Evolutionary conservation across 805 yeast genomes (phyloP), one percentile per base, ranked within the genome.

Genomic region (Metschnikowia cubensis): DNA sequence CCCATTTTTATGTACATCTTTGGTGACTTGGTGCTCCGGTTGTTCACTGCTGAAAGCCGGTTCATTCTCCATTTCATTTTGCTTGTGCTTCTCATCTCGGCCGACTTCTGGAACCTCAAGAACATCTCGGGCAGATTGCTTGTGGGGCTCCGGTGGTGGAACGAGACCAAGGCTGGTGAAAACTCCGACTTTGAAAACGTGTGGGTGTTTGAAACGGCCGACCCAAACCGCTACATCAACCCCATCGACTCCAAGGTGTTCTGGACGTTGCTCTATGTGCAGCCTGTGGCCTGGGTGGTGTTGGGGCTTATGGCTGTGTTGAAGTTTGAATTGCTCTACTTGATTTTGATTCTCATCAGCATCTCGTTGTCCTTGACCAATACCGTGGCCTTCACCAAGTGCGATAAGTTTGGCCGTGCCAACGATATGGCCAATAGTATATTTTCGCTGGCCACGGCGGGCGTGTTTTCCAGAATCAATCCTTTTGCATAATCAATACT

Each of bases 81-180:
- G 5, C 83, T 89, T 20, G 81, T 91, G 2, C 70, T 94, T 15
- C 70, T 90, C 17, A 75, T 89, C 18, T 87, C 96, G 0, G 89
- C 89, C 1, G 99, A 92, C 66, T 92, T 92, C 62, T 92, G 97
- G 95, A 86, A 88, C 62, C 83, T 89, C 21, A 94, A 92, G 64
- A 92, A 92, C 67, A 87, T 92, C 22, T 76, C 96, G 18, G 99
- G 99, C 1, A 73, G 98, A 51, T 77, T 89, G 50, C 68, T 92
- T 49, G 97, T 94, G 4, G 98, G 97, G 0, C 75, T 94, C 55
- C 77, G 95, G 56, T 92, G 99, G 99, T 92, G 98, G 97, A 94
- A 92, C 64, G 97, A 92, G 64, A 66, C 71, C 3, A 68, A 61
- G 47, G 53, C 56, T 15, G n/a, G 14, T 10, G 60, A 64, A 10